Percentiles rank a stretch among this genome's conserved stretches.
These are phyloP conservation scores for Penicillium sp. DNA, from an alignment of 2,329 filamentous ascomycete species.

Conservation along the genomic window DNA sequence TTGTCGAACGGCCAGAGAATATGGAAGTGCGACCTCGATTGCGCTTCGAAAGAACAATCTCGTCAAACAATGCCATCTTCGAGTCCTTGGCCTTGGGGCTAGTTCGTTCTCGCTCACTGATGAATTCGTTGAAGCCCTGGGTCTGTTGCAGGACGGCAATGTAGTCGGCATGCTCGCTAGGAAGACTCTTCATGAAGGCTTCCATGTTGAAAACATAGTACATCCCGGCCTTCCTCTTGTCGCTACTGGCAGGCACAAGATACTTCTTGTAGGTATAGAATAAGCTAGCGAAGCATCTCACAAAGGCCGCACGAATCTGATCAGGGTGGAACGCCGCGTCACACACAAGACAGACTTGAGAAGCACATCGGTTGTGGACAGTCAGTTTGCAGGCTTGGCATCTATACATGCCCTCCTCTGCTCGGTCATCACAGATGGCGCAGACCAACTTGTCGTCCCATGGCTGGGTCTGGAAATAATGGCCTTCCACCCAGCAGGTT, in stretches of 20 bases:
- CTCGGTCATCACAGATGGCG: conserved; percentile 54
- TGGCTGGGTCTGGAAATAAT: conserved; percentile 47
- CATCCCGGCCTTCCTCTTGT: conserved; percentile 62
- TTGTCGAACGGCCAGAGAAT: conserved; percentile 50
- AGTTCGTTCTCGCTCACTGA: conserved; percentile 60
- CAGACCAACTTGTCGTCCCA: conserved; percentile 46
- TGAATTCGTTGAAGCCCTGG: conserved; percentile 65
- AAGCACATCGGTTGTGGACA: conserved; percentile 59
- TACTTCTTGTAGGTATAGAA: conserved; percentile 68
- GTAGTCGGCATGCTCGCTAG: conserved; percentile 63
- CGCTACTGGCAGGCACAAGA: conserved; percentile 57
- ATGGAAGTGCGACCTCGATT: conserved; percentile 59
- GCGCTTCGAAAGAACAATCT: conserved; percentile 63
- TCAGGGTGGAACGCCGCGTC: conserved; percentile 65
- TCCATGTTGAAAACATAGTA: conserved; percentile 66
- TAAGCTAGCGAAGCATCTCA: conserved; percentile 66
- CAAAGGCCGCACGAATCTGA: conserved; percentile 66
- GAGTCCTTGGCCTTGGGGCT: conserved; percentile 53
- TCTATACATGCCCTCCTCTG: conserved; percentile 56
- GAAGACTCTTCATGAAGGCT: conserved; percentile 62
- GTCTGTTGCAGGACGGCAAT: conserved; percentile 63
- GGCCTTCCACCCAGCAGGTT: conserved; percentile 48
- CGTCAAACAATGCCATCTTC: conserved; percentile 60
- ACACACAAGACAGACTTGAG: conserved; percentile 63
- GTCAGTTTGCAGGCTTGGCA: conserved; percentile 49